Base-by-base conservation (phyloP, 176 grass and related monocot species). In the Cenchrus purpureus region DNA sequence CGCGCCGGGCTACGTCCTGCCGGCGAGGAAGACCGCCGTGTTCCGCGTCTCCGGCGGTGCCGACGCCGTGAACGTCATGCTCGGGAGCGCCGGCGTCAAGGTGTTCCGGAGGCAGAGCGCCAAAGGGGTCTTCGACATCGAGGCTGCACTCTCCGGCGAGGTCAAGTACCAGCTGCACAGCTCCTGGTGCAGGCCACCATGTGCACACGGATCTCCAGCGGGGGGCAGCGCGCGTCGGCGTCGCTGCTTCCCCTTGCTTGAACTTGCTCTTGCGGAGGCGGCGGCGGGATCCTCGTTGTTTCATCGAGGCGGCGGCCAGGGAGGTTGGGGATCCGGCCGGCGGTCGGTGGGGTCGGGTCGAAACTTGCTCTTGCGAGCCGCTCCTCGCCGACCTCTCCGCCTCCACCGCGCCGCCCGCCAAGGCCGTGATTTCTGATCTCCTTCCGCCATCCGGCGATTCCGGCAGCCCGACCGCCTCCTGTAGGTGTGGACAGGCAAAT, bases 331-430 rank as follows among this genome's bases (percentile, higher is more conserved):
- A 44, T 44, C 43, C 43, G 43, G 22, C 22, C 22, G 22, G 22
- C 22, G 22, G 22, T 25, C 22, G 22, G 22, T 25, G 22, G 22
- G 22, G 22, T 25, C 22, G 22, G 22, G 22, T 25, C 22, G 22
- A 25, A 25, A 25, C 22, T 25, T 25, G 22, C 22, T 25, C 22
- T 25, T 25, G 22, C 58, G 82, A 85, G 72, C 86, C 91, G 10
- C 89, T 92, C 82, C 88, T 91, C 50, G 77, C 66, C 74, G 85
- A 87, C 58, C 66, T 86, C 42, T 85, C 73, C 34, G 8, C 82
- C 73, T 81, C 88, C 28, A 59, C 86, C 44, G 81, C 91, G 2
- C 3, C 59, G 3, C 65, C 85, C 7, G 66, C 85, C 71, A 93
- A 88, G 86, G 49, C 76, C 86, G 80, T 94, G 22, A 25, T 25